Conservation (phyloP, 805 yeast species). For the Komagataella phaffii region DNA sequence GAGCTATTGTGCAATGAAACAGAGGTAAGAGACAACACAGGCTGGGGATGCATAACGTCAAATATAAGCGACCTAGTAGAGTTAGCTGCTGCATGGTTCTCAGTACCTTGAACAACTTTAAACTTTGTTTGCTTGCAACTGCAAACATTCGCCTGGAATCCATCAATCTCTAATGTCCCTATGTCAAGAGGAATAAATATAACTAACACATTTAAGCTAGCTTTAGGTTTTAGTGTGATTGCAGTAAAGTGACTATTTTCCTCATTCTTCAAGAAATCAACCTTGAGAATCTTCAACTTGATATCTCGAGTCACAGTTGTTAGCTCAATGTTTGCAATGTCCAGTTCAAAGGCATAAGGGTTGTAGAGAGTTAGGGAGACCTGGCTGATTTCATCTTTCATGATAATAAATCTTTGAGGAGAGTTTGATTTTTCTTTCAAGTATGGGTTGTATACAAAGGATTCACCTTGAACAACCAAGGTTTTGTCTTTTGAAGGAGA, state of each 20-base stretch:
- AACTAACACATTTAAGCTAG: slow-evolving; percentile 24
- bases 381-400: slow-evolving; percentile 52
- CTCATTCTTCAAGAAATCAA: background rate
- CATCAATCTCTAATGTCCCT: slow-evolving; percentile 36
- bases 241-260: background rate
- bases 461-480: background rate
- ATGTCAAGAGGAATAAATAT: slow-evolving; percentile 31
- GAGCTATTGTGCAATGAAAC: slow-evolving; percentile 47
- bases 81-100: background rate
- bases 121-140: slow-evolving; percentile 36
- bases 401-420: slow-evolving; percentile 19
- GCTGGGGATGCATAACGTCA: slow-evolving; percentile 36
- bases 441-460: slow-evolving; percentile 36
- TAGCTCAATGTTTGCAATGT: slow-evolving; percentile 34
- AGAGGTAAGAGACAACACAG: slow-evolving; percentile 38
- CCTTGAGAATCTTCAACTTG: slow-evolving; percentile 13
- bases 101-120: slow-evolving; percentile 5
- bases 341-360: slow-evolving; percentile 67
- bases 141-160: slow-evolving; percentile 35
- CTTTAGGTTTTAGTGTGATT: slow-evolving; percentile 21
- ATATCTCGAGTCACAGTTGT: slow-evolving; percentile 11
- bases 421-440: slow-evolving; percentile 7
- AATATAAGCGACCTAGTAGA: slow-evolving; percentile 14
- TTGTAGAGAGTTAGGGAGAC: slow-evolving; percentile 52
- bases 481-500: background rate